Conservation (phyloP, 2,329 filamentous ascomycete species). For the Trichoderma sp. region DNA sequence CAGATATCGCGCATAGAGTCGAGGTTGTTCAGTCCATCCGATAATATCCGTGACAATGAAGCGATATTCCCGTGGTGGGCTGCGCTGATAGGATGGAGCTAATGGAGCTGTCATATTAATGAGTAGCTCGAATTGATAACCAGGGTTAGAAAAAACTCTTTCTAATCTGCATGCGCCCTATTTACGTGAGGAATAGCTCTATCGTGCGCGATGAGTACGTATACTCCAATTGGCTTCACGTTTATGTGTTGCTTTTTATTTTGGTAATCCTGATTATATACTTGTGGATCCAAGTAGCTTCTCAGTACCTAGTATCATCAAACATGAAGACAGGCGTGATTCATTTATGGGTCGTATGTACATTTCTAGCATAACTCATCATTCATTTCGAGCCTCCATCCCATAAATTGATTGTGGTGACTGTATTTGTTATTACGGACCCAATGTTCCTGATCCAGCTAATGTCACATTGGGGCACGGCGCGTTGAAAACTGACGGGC, state of each 20-base stretch:
- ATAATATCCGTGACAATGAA: constrained; percentile 10
- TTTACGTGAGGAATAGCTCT: not conserved
- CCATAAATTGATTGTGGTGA: not conserved
- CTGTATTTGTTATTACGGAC: not conserved
- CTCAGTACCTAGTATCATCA: not conserved
- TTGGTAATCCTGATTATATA: not conserved
- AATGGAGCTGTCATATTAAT: not conserved
- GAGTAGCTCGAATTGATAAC: not conserved
- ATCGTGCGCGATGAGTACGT: not conserved
- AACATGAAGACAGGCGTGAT: not conserved
- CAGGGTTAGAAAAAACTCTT: not conserved
- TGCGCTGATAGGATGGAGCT: constrained; percentile 1
- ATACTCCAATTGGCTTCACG: not conserved
- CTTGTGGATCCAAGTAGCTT: not conserved
- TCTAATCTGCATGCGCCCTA: not conserved
- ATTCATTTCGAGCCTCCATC: not conserved
- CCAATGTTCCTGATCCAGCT: constrained; percentile 32
- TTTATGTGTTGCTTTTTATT: not conserved
- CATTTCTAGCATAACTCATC: not conserved
- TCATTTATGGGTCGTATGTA: not conserved
- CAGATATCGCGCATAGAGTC: constrained; percentile 16
- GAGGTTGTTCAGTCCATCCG: not conserved
- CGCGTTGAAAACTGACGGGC: constrained; percentile 36
- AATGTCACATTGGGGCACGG: constrained; percentile 35
- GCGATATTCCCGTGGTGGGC: not conserved